A percentile compares a stretch with the other conserved stretches of the same genome.
Evolutionary conservation across 2,329 filamentous ascomycete genomes (phyloP).

Genomic region (Teratosphaeriaceae sp.): DNA sequence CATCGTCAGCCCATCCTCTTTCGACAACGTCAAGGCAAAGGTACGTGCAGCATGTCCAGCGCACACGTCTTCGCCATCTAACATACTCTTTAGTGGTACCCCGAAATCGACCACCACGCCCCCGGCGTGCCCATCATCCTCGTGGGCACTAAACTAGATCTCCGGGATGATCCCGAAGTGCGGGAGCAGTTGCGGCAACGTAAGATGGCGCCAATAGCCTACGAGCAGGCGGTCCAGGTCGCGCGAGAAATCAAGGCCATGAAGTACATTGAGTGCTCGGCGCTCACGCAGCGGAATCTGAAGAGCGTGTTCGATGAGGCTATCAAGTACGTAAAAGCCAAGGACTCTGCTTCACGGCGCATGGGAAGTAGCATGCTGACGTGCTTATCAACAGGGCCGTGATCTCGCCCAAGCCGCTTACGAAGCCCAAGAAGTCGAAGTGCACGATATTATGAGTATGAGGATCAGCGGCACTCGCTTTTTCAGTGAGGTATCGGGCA

Average conservation of each 20-base stretch:
- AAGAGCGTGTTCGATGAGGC: conserved; percentile 99
- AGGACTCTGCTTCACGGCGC: too few relatives aligned
- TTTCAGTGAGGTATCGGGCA: too few relatives aligned
- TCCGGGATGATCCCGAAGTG: conserved; percentile 81
- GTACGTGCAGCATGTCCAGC: too few relatives aligned
- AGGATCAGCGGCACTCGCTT: too few relatives aligned
- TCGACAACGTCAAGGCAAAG: conserved; percentile 99
- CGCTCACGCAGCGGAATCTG: conserved; percentile 93
- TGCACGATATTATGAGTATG: too few relatives aligned
- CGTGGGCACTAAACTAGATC: conserved; percentile 94
- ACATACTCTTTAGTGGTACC: too few relatives aligned
- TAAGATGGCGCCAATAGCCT: conserved; percentile 88
- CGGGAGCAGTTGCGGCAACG: conserved; percentile 89
- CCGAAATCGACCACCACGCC: conserved; percentile 97
- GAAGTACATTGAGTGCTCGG: conserved; percentile 98
- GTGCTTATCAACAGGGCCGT: too few relatives aligned
- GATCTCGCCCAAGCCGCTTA: too few relatives aligned
- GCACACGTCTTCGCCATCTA: too few relatives aligned
- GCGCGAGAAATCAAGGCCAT: conserved; percentile 95
- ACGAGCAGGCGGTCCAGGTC: conserved; percentile 92
- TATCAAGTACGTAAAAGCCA: too few relatives aligned
- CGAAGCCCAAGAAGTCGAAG: too few relatives aligned
- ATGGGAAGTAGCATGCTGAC: too few relatives aligned
- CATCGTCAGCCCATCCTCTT: conserved; percentile 92
- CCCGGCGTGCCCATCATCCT: conserved; percentile 96